Evolutionary conservation across 495 filamentous ascomycete genomes (phyloP), one percentile per base, ranked within the genome.

Genomic region (Penicillium salamii): DNA sequence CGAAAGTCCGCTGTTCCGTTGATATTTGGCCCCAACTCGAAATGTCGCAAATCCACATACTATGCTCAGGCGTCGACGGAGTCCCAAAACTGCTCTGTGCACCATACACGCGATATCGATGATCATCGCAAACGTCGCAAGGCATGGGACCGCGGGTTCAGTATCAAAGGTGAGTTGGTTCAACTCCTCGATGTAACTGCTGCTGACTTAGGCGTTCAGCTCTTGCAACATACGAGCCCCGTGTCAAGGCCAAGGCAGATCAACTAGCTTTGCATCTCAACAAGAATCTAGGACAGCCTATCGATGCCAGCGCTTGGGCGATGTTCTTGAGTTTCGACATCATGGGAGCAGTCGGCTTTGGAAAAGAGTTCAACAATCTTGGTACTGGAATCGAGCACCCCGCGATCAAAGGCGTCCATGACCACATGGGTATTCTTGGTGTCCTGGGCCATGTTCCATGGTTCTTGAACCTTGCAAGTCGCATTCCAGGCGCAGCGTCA

Each of bases 381-480:
- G 32, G 19, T 6, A 49, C 49, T n/a, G 46, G 54, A 1, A 23
- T 45, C 3, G 83, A 81, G 61, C 74, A 83, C 12, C 80, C 77
- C 52, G 78, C 78, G 7, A 74, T 83, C 29, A 75, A 79, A 28
- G 45, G 37, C 1, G 15, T 63, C 1, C 52, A 55, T 12, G 45
- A 54, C 9, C 55, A 60, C 12, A 58, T 66, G 40, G 29, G 32
- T 11, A 39, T 38, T 11, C 2, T 40, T 9, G 46, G 46, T 6
- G 8, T 31, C 17, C 3, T 20, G 9, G 7, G 4, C 8, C 46
- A 49, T 15, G 21, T 49, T 9, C 33, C 46, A 15, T 49, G 46
- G 46, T 3, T 32, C 7, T 36, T 36, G n/a, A n/a, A n/a, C 17
- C 17, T 36, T 6, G 33, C 17, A 9, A 36, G 17, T 7, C n/a